These are phyloP conservation scores for Talaromyces pinophilus DNA, from an alignment of 2,329 filamentous ascomycete genomes.

Conservation along the genomic window DNA sequence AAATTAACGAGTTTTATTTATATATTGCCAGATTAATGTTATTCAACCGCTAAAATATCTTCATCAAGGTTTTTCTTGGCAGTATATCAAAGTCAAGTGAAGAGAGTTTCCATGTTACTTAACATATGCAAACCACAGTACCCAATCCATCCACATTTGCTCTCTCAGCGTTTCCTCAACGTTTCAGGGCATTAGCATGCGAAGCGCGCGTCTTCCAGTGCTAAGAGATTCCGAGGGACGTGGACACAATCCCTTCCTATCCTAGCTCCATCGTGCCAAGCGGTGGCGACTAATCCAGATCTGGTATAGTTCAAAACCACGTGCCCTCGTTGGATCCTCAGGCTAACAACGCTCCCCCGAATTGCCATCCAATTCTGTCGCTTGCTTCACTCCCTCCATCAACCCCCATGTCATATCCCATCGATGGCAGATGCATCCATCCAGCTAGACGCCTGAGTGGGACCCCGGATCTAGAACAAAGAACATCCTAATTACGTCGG, in stretches of 20 bases:
- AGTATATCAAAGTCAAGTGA: neutral
- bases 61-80: neutral
- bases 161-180: neutral
- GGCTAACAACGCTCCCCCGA: neutral
- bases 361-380: neutral
- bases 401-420: neutral
- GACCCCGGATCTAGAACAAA: neutral
- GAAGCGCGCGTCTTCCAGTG: too few species aligned
- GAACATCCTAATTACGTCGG: neutral
- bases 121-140: neutral
- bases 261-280: neutral
- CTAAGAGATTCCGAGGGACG: neutral
- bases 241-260: conserved; percentile 14
- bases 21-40: too few species aligned
- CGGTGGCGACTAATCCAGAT: neutral
- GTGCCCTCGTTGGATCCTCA: neutral
- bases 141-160: neutral
- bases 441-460: conserved; percentile 1
- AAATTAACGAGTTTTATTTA: too few species aligned
- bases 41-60: neutral
- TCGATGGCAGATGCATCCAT: neutral
- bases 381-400: neutral
- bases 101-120: neutral
- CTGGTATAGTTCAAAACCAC: neutral
- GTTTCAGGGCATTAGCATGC: neutral